A percentile compares a stretch with the other conserved stretches of the same genome.
Conservation (phyloP, 805 yeast species). For the Candida oleophila region DNA sequence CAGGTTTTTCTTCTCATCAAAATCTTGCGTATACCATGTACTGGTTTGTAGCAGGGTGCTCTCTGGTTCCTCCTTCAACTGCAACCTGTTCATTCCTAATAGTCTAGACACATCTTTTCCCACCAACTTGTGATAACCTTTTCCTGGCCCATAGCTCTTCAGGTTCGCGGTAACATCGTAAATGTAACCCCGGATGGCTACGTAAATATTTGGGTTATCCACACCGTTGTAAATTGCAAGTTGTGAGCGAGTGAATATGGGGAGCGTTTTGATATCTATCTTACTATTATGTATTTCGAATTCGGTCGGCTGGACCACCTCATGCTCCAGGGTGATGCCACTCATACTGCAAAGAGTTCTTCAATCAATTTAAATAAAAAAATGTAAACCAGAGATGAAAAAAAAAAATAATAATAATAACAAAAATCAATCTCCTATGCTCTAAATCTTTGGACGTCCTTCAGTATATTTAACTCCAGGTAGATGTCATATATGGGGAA, state of each 20-base stretch:
- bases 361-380: not conserved
- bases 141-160: constrained; percentile 74
- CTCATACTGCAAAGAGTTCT: not conserved
- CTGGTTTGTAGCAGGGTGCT: constrained; percentile 9
- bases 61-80: constrained; percentile 12
- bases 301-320: constrained; percentile 15
- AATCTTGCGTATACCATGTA: constrained; percentile 50
- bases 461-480: too few species aligned
- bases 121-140: constrained; percentile 66
- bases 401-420: too few species aligned
- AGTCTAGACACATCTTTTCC: constrained; percentile 81
- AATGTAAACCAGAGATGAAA: not conserved
- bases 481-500: too few species aligned
- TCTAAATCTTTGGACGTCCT: too few species aligned
- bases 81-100: constrained; percentile 58
- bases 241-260: constrained; percentile 33
- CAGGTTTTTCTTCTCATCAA: constrained; percentile 58
- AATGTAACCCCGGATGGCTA: constrained; percentile 72
- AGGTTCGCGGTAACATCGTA: constrained; percentile 73
- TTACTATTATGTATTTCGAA: constrained; percentile 28
- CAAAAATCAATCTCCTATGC: too few species aligned
- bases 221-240: constrained; percentile 33
- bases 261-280: constrained; percentile 29
- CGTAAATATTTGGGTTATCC: constrained; percentile 47
- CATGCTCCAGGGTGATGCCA: not conserved